phyloP scores from a whole-genome alignment of 768 basidiomycete genomes.

The Amylocystis lapponica region DNA sequence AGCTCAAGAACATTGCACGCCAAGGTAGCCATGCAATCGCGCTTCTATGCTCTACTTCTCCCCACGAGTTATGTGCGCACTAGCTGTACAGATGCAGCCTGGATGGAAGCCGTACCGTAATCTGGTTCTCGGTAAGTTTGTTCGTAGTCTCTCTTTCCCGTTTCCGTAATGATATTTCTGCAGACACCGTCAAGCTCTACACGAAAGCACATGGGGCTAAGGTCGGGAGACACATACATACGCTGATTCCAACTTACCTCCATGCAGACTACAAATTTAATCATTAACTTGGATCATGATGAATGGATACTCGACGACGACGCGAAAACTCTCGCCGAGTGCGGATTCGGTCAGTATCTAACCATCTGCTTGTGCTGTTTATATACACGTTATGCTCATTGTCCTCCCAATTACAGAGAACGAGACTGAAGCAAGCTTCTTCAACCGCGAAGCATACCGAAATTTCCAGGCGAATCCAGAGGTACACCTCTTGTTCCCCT shows the following conservation, averaged over 20 bases:
- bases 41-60: not conserved
- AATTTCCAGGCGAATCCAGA: conserved; percentile 79
- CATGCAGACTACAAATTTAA: conserved; percentile 86
- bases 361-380: not conserved
- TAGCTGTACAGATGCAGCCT: conserved; percentile 67
- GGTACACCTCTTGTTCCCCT: conserved; percentile 32
- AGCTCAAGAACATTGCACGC: conserved; percentile 66
- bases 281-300: conserved; percentile 96
- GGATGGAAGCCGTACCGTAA: conserved; percentile 90
- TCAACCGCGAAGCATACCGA: conserved; percentile 72
- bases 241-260: not conserved
- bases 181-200: conserved; percentile 94
- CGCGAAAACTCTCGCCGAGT: conserved; percentile 52
- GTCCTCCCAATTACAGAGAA: conserved; percentile 55
- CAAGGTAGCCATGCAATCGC: conserved; percentile 45
- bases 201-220: conserved; percentile 93
- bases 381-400: not conserved
- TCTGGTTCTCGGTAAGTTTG: conserved; percentile 52
- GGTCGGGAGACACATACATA: conserved; percentile 38
- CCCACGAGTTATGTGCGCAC: not conserved
- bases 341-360: conserved; percentile 64
- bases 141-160: not conserved
- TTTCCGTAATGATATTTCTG: not conserved
- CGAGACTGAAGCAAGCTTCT: conserved; percentile 93
- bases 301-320: conserved; percentile 85